These are phyloP conservation scores for Fusarium denticulatum DNA, from an alignment of 2,329 filamentous ascomycete species.

Conservation along the genomic window DNA sequence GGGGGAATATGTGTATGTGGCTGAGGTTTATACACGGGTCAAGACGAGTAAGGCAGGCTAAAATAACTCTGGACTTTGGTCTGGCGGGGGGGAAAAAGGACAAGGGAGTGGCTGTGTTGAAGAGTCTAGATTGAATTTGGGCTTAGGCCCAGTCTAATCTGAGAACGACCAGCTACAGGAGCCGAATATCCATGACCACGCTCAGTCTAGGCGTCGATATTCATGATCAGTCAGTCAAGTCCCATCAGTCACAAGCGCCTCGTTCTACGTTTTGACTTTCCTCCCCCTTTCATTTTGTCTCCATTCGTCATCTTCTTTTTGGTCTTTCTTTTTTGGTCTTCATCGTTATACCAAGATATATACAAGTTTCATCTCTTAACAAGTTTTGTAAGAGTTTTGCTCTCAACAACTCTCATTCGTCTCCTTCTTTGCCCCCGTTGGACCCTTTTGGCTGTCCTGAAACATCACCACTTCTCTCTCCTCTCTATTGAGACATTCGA, in stretches of 20 bases:
- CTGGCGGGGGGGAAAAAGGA: neutral
- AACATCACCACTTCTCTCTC: slow-evolving; percentile 36
- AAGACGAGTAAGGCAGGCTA: neutral
- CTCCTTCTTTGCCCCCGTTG: slow-evolving; percentile 1
- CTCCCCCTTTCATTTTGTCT: neutral
- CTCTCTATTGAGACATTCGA: slow-evolving; percentile 19
- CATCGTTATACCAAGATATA: neutral
- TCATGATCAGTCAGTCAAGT: slow-evolving; percentile 22
- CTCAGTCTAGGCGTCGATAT: neutral
- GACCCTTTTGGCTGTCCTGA: slow-evolving; percentile 27
- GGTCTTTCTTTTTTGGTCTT: neutral
- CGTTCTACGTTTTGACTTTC: slow-evolving; percentile 5
- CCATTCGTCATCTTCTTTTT: slow-evolving; percentile 1
- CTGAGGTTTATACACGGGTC: neutral
- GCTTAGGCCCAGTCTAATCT: slow-evolving; percentile 11
- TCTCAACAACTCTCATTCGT: slow-evolving; percentile 4
- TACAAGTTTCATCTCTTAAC: slow-evolving; percentile 2
- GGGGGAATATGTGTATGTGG: neutral
- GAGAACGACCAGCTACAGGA: neutral
- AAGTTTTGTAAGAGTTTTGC: slow-evolving; percentile 6
- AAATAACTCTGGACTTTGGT: neutral
- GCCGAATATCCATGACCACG: slow-evolving; percentile 12
- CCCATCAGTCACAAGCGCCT: slow-evolving; percentile 34
- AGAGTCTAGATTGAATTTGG: slow-evolving; percentile 12
- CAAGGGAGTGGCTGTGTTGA: slow-evolving; percentile 8